These are phyloP conservation scores for Claviceps africana DNA, from an alignment of 2,329 filamentous ascomycete species.

Conservation along the genomic window DNA sequence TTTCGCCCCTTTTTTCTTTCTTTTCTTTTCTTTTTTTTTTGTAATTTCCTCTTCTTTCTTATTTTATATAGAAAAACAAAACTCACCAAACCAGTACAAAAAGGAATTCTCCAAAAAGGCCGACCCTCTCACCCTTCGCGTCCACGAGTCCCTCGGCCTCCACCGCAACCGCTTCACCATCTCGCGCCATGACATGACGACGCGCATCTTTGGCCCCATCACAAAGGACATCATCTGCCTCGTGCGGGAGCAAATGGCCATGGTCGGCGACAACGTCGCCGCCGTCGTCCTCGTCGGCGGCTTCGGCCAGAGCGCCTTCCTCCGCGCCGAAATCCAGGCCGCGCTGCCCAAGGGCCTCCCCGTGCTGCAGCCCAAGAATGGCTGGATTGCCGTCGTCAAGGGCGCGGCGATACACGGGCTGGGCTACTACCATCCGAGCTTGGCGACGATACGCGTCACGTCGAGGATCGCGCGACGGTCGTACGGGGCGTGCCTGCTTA, in stretches of 20 bases:
- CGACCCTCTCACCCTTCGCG: constrained; percentile 22
- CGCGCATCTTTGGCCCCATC: constrained; percentile 30
- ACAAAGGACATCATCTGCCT: constrained; percentile 29
- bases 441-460: constrained; percentile 17
- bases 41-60: no score
- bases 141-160: constrained; percentile 20
- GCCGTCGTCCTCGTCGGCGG: constrained; percentile 35
- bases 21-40: no score
- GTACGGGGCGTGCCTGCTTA: constrained; percentile 22
- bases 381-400: constrained; percentile 36
- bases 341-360: constrained; percentile 21
- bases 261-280: constrained; percentile 20
- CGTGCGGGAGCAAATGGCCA: constrained; percentile 25
- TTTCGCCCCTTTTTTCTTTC: no score
- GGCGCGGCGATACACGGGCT: constrained; percentile 33
- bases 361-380: constrained; percentile 33
- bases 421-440: constrained; percentile 15
- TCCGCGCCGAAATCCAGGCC: constrained; percentile 26
- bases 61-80: no score
- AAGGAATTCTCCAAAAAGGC: constrained; percentile 22
- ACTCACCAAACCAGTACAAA: constrained; percentile 18
- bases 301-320: constrained; percentile 31
- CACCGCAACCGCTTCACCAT: constrained; percentile 18
- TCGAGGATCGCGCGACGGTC: constrained; percentile 24
- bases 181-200: constrained; percentile 50